Percentiles rank a stretch among this genome's conserved stretches.
phyloP scores from a whole-genome alignment of 2,329 filamentous ascomycete genomes.

The Dactylonectria estremocensis region DNA sequence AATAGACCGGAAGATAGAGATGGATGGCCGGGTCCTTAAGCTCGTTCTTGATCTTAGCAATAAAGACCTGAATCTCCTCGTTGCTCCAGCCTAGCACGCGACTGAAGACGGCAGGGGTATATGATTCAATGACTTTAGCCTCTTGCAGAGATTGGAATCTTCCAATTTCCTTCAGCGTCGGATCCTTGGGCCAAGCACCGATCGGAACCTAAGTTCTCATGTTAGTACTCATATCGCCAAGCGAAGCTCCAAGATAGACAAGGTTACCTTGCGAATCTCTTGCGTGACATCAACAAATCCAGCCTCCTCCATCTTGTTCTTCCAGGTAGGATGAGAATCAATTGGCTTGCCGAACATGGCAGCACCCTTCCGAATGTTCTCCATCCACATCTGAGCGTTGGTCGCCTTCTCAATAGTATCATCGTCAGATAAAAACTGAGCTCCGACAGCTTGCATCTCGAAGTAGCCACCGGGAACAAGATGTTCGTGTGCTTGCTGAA shows the following conservation, averaged over 20 bases:
- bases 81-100: slow-evolving; percentile 40
- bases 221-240: neutral
- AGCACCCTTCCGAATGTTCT: neutral
- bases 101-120: slow-evolving; percentile 38
- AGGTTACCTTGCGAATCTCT: slow-evolving; percentile 16
- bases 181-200: slow-evolving; percentile 31
- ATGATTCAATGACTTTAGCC: slow-evolving; percentile 34
- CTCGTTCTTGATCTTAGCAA: slow-evolving; percentile 42
- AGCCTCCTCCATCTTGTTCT: slow-evolving; percentile 11
- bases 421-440: slow-evolving; percentile 8
- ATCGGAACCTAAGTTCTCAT: slow-evolving; percentile 23
- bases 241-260: neutral
- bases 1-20: slow-evolving; percentile 38
- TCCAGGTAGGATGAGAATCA: slow-evolving; percentile 13
- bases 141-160: slow-evolving; percentile 35
- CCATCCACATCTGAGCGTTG: slow-evolving; percentile 9
- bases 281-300: slow-evolving; percentile 21
- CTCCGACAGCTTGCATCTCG: too few species aligned
- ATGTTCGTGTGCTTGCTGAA: too few species aligned
- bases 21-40: slow-evolving; percentile 35
- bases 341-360: slow-evolving; percentile 15
- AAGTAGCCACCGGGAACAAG: too few species aligned
- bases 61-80: slow-evolving; percentile 38
- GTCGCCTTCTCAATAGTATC: slow-evolving; percentile 6
- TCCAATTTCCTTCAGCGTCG: too few species aligned